A percentile compares a stretch with the other conserved stretches of the same genome.
Conservation (phyloP, 2,329 filamentous ascomycete genomes). For the Epicoccum nigrum region DNA sequence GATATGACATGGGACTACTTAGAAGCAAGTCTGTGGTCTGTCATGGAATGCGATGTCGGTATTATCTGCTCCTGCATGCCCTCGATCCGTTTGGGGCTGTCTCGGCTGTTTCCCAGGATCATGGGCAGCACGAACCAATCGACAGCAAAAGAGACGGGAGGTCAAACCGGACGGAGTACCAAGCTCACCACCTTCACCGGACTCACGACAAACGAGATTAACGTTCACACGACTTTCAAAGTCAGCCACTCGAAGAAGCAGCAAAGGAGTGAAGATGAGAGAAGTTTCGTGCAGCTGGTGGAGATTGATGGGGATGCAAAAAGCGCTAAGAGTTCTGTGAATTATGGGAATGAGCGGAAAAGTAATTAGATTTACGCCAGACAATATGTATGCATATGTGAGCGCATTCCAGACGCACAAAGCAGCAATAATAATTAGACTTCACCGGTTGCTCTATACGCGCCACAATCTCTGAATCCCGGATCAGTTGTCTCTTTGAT, state of each 20-base stretch:
- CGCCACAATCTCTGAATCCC: no score
- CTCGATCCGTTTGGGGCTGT: constrained; percentile 41
- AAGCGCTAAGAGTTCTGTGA: constrained; percentile 1
- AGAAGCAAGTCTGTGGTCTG: constrained; percentile 41
- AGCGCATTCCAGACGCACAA: no score
- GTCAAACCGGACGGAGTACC: background rate
- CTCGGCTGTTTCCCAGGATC: constrained; percentile 8
- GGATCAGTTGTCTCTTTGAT: no score
- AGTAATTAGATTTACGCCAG: no score
- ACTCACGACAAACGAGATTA: constrained; percentile 8
- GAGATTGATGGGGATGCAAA: constrained; percentile 13
- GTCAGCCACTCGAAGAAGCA: constrained; percentile 8
- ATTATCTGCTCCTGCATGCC: constrained; percentile 53
- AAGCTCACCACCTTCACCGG: background rate
- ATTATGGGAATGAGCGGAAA: background rate
- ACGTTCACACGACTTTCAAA: constrained; percentile 9
- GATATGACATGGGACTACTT: constrained; percentile 42
- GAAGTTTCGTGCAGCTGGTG: constrained; percentile 15
- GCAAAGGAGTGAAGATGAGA: background rate
- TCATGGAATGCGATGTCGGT: constrained; percentile 49
- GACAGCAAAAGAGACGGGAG: constrained; percentile 2
- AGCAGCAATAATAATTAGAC: no score
- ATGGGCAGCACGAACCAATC: constrained; percentile 8
- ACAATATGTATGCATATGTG: no score
- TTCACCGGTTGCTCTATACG: no score